phyloP scores from a whole-genome alignment of 441 rosid species.

The Gossypium gossypioides region DNA sequence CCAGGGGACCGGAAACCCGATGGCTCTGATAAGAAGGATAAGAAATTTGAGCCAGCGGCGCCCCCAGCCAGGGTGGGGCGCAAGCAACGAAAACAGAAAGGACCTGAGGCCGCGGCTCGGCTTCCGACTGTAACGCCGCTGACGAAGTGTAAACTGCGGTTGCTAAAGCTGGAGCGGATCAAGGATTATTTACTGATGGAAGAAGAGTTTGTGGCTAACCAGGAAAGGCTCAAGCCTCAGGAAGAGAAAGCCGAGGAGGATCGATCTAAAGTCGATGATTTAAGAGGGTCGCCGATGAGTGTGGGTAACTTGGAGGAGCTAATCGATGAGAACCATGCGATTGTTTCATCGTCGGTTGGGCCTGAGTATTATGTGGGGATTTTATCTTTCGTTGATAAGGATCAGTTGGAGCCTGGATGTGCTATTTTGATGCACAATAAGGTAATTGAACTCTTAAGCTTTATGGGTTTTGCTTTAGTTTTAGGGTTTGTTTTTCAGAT shows the following conservation, averaged over 20 bases:
- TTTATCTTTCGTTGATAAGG: conserved; percentile 78
- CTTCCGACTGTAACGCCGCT: conserved; percentile 81
- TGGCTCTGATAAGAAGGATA: conserved; percentile 53
- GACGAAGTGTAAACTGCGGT: conserved; percentile 72
- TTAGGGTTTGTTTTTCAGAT: background rate
- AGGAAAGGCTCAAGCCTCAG: conserved; percentile 87
- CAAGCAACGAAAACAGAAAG: conserved; percentile 85
- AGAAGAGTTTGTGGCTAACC: conserved; percentile 86
- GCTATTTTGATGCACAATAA: conserved; percentile 95
- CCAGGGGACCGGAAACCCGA: conserved; percentile 49
- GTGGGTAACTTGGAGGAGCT: conserved; percentile 88
- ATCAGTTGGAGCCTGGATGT: conserved; percentile 94
- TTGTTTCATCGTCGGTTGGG: conserved; percentile 88
- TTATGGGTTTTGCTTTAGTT: background rate
- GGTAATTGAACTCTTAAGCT: conserved; percentile 29
- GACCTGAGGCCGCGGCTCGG: conserved; percentile 84
- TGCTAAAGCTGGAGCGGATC: conserved; percentile 72
- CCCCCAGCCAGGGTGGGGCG: conserved; percentile 87
- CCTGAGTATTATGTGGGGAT: conserved; percentile 92
- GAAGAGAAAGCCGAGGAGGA: conserved; percentile 97
- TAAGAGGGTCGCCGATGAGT: conserved; percentile 94
- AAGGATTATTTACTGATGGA: conserved; percentile 91
- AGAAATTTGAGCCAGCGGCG: conserved; percentile 80
- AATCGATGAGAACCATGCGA: conserved; percentile 95
- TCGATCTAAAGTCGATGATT: conserved; percentile 86